Conservation (phyloP, 257 asterid species). For the Sherardia arvensis region DNA sequence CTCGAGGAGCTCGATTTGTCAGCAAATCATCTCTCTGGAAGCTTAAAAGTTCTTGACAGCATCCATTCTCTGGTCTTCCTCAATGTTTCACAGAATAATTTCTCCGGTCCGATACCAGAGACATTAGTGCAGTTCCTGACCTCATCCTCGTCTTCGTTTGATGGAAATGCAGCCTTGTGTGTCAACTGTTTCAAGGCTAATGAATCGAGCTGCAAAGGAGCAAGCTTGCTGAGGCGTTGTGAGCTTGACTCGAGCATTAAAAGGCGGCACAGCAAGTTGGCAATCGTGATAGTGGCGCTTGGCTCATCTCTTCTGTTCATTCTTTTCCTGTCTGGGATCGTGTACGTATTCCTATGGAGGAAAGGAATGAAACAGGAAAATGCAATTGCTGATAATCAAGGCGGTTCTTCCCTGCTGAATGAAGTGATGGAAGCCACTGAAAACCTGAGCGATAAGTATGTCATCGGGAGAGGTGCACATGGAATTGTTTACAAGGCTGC, state of each 20-base stretch:
- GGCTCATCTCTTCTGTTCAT: conserved; percentile 29
- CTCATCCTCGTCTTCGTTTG: conserved; percentile 51
- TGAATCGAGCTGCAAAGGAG: conserved; percentile 26
- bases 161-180: conserved; percentile 49
- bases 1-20: conserved; percentile 60
- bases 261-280: conserved; percentile 20
- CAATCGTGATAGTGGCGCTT: conserved; percentile 31
- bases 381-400: conserved; percentile 39
- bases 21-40: conserved; percentile 53
- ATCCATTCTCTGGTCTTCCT: conserved; percentile 40
- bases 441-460: conserved; percentile 43
- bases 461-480: conserved; percentile 74
- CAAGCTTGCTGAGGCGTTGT: conserved; percentile 30
- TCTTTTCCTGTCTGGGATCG: conserved; percentile 26
- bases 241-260: conserved; percentile 18
- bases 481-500: conserved; percentile 67
- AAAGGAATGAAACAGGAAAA: conserved; percentile 16
- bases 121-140: conserved; percentile 25
- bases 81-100: conserved; percentile 51
- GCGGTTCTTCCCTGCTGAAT: conserved; percentile 55
- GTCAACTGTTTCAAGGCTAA: conserved; percentile 26
- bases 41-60: conserved; percentile 32
- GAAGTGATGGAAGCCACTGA: conserved; percentile 62
- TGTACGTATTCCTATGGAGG: conserved; percentile 21
- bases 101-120: conserved; percentile 50